phyloP scores from a whole-genome alignment of 495 filamentous ascomycete genomes.

The Annulohypoxylon stygium region DNA sequence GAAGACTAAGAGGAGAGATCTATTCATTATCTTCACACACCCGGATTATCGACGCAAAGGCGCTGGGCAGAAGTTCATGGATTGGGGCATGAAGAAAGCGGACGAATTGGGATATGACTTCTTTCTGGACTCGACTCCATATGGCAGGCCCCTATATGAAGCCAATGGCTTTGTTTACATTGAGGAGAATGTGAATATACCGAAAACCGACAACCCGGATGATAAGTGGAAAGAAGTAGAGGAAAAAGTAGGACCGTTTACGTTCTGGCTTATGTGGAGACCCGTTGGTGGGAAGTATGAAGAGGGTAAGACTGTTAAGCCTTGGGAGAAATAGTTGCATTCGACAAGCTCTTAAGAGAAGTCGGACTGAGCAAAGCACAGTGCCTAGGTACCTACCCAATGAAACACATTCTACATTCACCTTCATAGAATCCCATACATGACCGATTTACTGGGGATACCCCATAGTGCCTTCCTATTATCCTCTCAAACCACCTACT shows the following conservation, averaged over 20 bases:
- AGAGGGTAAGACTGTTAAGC: conserved; percentile 36
- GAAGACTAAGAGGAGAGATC: conserved; percentile 29
- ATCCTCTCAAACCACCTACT: too few relatives aligned
- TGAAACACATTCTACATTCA: too few relatives aligned
- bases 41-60: conserved; percentile 49
- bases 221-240: conserved; percentile 50
- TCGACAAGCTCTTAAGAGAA: not conserved
- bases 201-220: conserved; percentile 47
- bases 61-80: conserved; percentile 53
- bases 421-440: too few relatives aligned
- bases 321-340: conserved; percentile 26
- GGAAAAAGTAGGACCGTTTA: conserved; percentile 45
- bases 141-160: conserved; percentile 53
- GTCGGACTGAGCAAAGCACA: too few relatives aligned
- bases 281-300: conserved; percentile 52
- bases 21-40: conserved; percentile 51
- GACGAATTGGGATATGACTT: conserved; percentile 55
- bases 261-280: conserved; percentile 51
- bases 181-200: conserved; percentile 39
- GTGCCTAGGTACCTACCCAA: too few relatives aligned
- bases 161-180: conserved; percentile 50
- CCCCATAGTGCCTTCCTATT: too few relatives aligned
- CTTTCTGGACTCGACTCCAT: conserved; percentile 50
- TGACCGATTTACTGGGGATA: too few relatives aligned
- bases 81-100: conserved; percentile 54